Percentiles rank a stretch among this genome's conserved stretches.
phyloP scores from a whole-genome alignment of 2,329 filamentous ascomycete genomes.

The Graphilbum fragrans region DNA sequence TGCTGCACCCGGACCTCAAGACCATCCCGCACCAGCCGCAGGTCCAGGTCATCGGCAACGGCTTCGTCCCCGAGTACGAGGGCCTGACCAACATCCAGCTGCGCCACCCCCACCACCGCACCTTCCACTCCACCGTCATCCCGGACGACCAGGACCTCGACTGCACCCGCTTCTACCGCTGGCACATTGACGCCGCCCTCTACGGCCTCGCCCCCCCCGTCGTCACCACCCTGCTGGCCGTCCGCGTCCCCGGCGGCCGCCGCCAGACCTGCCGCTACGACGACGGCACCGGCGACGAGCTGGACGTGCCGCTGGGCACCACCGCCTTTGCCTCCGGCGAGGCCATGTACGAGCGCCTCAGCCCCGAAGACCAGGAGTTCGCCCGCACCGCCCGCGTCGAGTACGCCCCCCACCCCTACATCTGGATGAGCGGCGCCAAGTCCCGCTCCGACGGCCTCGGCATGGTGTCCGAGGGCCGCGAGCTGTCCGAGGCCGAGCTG shows the following conservation, averaged over 20 bases:
- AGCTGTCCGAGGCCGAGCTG: slow-evolving; percentile 46
- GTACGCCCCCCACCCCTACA: slow-evolving; percentile 69
- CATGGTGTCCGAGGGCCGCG: slow-evolving; percentile 41
- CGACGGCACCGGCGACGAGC: slow-evolving; percentile 53
- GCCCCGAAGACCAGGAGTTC: slow-evolving; percentile 53
- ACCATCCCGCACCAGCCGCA: slow-evolving; percentile 71
- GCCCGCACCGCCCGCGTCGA: slow-evolving; percentile 55
- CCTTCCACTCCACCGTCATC: slow-evolving; percentile 57
- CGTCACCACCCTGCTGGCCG: slow-evolving; percentile 61
- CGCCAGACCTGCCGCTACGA: slow-evolving; percentile 53
- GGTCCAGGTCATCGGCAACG: slow-evolving; percentile 71
- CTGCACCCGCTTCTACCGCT: slow-evolving; percentile 54
- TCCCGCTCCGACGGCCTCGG: slow-evolving; percentile 59
- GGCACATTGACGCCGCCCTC: slow-evolving; percentile 71
- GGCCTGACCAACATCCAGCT: slow-evolving; percentile 56
- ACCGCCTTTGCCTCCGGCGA: slow-evolving; percentile 66
- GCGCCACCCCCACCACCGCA: slow-evolving; percentile 65
- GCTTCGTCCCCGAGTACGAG: slow-evolving; percentile 56
- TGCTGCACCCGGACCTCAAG: slow-evolving; percentile 70
- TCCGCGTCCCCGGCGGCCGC: slow-evolving; percentile 53
- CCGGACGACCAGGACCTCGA: slow-evolving; percentile 37
- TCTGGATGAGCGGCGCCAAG: slow-evolving; percentile 65
- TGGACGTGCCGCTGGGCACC: slow-evolving; percentile 60
- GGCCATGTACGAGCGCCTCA: slow-evolving; percentile 56
- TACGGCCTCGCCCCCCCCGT: slow-evolving; percentile 65